Conservation (phyloP, 176 grass and related monocot genomes). For the Alloteropsis semialata region DNA sequence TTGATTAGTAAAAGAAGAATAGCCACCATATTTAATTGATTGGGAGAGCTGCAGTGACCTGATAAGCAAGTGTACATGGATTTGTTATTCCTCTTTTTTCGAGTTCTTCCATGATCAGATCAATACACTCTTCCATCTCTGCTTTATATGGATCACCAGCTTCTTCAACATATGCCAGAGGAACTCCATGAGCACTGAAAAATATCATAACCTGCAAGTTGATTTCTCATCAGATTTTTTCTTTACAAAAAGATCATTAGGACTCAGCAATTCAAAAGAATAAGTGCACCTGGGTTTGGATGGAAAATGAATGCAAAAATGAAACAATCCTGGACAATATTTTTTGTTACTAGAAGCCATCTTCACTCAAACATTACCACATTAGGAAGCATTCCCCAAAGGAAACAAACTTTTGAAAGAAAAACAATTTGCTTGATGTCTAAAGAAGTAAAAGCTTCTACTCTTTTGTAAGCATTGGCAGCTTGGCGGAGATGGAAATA, state of each 20-base stretch:
- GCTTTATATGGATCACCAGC: conserved; percentile 99
- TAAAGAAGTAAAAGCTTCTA: conserved; percentile 5
- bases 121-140: conserved; percentile 97
- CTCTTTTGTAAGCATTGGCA: not conserved
- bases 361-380: not conserved
- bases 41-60: conserved; percentile 31
- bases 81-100: conserved; percentile 76
- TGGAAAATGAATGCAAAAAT: conserved; percentile 16
- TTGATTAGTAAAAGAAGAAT: not conserved
- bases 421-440: not conserved
- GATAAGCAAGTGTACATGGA: conserved; percentile 94
- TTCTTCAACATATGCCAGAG: conserved; percentile 97
- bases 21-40: not conserved
- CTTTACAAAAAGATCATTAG: not conserved
- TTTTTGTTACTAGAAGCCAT: conserved; percentile 13
- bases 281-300: not conserved
- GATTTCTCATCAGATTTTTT: conserved; percentile 18
- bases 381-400: conserved; percentile 1
- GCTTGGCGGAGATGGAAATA: not conserved
- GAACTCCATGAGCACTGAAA: conserved; percentile 99
- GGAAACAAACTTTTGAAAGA: not conserved
- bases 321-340: conserved; percentile 1
- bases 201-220: conserved; percentile 89
- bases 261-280: conserved; percentile 17
- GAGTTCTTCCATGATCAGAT: conserved; percentile 95